Base-by-base conservation (phyloP, 306 rosid species). In the Rosa persica region DNA sequence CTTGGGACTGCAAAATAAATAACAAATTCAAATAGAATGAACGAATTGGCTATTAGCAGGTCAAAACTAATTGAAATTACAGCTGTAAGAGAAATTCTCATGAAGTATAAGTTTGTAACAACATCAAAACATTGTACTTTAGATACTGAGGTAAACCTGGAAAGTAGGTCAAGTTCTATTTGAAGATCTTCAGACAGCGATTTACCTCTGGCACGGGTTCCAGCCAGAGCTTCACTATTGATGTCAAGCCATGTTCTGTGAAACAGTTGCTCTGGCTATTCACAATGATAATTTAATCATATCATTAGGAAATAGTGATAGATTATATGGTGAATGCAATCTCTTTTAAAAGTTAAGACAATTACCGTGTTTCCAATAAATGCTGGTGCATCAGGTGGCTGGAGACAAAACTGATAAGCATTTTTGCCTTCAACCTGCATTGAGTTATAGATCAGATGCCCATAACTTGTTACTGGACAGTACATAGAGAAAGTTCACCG, bases 241-340 rank as follows among this genome's bases (percentile, higher is more conserved):
- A 95, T 88, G 82, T 74, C 79, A 77, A 91, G 97, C 69, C 85
- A 75, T 87, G 91, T 93, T 93, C 99, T 91, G 85, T 87, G 98
- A 90, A 95, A 95, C 83, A 95, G 93, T 85, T 87, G 96, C 93
- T 95, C 99, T 81, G 99, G 99, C 99, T 95, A 85, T 91, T 88
- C 78, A 83, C 86, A 88, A 83, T 87, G 12, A 81, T 81, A 78
- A 86, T 88, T 64, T 36, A 82, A 87, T 34, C 76, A 67, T 8
- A 40, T 39, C 30, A 68, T 22, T 11, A 68, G 49, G 36, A 68
- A 42, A n/a, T 0, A 48, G 36, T 40, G 30, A 40, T 42, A 16
- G 5, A 58, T 2, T 25, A 13, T 57, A 46, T 12, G 15, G 22
- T 57, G 25, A 52, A 52, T 42, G 70, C 8, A 62, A 30, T 17